Conservation (phyloP, 2,329 filamentous ascomycete species). For the Laburnicola sp. region DNA sequence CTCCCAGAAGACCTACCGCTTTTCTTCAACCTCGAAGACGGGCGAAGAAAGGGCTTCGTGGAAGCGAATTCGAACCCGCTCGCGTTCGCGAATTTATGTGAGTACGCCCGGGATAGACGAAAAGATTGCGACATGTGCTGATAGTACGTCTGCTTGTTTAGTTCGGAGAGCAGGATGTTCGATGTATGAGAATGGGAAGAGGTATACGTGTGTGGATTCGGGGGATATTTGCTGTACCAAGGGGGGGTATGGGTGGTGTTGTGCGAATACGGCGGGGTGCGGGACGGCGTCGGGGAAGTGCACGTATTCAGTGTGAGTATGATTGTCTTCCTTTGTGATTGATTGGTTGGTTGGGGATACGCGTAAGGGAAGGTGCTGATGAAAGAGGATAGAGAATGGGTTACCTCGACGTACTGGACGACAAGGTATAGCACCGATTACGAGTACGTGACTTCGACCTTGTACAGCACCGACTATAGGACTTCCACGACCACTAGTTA, state of each 20-base stretch:
- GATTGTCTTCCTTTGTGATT: neutral
- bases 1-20: no score
- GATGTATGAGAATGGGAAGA: neutral
- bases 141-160: no score
- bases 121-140: no score
- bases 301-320: slow-evolving; percentile 6
- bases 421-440: slow-evolving; percentile 2
- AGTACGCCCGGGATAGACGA: neutral
- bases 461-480: neutral
- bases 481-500: neutral
- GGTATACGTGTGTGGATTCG: neutral
- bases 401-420: neutral
- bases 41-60: neutral
- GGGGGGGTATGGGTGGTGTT: slow-evolving; percentile 9
- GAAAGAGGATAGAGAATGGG: neutral
- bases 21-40: neutral
- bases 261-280: slow-evolving; percentile 5
- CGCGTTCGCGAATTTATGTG: neutral
- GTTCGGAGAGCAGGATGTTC: neutral
- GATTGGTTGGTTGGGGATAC: neutral
- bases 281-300: slow-evolving; percentile 9
- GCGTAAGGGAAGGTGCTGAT: neutral
- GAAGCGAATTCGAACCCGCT: neutral
- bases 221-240: slow-evolving; percentile 6
- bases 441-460: neutral